Conservation (phyloP, 192 early-diverging fungal species). For the Linnemannia schmuckeri region DNA sequence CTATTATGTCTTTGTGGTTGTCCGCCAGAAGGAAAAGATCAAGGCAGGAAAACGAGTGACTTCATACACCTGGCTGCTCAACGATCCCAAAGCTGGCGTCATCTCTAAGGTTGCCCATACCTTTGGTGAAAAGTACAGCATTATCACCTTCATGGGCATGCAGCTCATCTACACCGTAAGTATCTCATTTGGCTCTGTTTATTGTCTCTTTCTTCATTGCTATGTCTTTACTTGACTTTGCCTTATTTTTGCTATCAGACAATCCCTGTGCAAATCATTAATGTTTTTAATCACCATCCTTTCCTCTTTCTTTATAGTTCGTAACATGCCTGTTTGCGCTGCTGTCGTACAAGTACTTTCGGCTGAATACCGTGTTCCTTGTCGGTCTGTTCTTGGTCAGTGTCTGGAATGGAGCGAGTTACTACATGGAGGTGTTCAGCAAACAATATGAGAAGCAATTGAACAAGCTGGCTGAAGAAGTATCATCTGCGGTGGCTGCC, state of each 20-base stretch:
- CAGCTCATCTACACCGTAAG: conserved; percentile 67
- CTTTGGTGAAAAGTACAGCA: conserved; percentile 66
- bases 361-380: conserved; percentile 67
- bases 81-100: conserved; percentile 55
- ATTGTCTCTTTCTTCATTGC: background rate
- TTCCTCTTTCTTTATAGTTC: conserved; percentile 25
- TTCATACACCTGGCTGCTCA: conserved; percentile 73
- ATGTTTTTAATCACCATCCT: background rate
- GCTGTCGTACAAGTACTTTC: conserved; percentile 66
- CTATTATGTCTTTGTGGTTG: conserved; percentile 48
- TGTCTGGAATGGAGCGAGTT: conserved; percentile 76
- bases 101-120: conserved; percentile 60
- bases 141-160: conserved; percentile 71
- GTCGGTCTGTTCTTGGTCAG: conserved; percentile 65
- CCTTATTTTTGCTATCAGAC: no score
- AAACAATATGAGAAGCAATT: conserved; percentile 63
- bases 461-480: conserved; percentile 37
- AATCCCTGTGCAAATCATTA: background rate
- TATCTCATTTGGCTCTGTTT: background rate
- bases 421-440: conserved; percentile 80
- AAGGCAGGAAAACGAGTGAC: conserved; percentile 62
- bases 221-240: background rate
- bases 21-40: conserved; percentile 42
- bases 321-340: conserved; percentile 60
- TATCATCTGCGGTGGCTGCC: conserved; percentile 34